Evolutionary conservation across 1,284 basidiomycete species (phyloP), one percentile per base, ranked within the genome.

Genomic region (Apiotrichum akiyoshidainum): DNA sequence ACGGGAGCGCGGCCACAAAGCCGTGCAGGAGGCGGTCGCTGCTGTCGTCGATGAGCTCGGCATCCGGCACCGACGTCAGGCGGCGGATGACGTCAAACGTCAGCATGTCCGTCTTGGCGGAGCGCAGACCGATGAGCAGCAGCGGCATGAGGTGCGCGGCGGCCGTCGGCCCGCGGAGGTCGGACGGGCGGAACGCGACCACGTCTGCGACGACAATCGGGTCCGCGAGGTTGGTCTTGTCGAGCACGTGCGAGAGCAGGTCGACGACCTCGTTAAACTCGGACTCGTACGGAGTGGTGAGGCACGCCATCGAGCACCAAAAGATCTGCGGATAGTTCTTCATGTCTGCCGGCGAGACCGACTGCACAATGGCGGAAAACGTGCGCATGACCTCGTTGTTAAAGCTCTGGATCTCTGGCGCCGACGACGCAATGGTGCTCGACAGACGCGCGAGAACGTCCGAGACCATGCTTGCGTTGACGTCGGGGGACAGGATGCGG

Each of bases 1-100:
- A 92, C 0, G 94, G 93, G n/a, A 97, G 79, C 1, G 86, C 85
- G 7, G 88, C 81, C 0, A 90, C 86, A 72, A 94, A 95, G 34
- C 94, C 80, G 71, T 92, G 89, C 13, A 90, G 84, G 11, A 96
- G 80, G 34, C 92, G 86, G 45, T 85, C 86, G 42, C 84, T 83
- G 1, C 85, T 82, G 34, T 83, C 75, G 75, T 95, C 92, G 44
- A 95, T 84, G 26, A 95, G 80, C 21, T 83, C 81, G 14, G 83
- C 80, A 60, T 88, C 85, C 16, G 83, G 77, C 47, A 89, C 79
- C 68, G 83, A 84, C 17, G 87, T 80, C 22, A 95, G 79, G 11
- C 78, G 81, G 59, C 85, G 83, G 33, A 97, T 81, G 26, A 90
- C 81, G 59, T 82, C 83, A 68, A 95, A 85, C 0, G 90, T 87